Evolutionary conservation across 78 protist species (phyloP).

Genomic region (Planoprotostelium fungivorum): DNA sequence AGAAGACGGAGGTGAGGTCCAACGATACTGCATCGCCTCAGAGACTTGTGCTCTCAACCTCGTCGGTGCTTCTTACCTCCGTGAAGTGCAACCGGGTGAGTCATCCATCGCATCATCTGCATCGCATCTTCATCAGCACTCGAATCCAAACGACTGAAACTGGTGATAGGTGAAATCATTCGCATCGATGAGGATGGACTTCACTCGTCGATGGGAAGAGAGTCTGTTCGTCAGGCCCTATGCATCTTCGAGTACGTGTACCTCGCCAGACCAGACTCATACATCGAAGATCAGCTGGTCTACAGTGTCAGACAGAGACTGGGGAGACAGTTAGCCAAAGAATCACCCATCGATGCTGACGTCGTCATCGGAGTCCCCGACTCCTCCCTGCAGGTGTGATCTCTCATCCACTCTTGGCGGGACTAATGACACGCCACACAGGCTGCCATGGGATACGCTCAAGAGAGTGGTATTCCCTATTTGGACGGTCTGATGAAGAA

Average conservation of each 20-base stretch:
- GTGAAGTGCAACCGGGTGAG: constrained; percentile 54
- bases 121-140: too few relatives aligned
- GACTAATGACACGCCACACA: too few relatives aligned
- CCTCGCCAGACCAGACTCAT: constrained; percentile 58
- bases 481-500: constrained; percentile 51
- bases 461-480: constrained; percentile 34
- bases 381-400: constrained; percentile 40
- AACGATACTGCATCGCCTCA: constrained; percentile 46
- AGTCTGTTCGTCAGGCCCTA: constrained; percentile 19
- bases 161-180: constrained; percentile 26
- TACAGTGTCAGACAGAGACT: constrained; percentile 51
- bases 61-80: constrained; percentile 44
- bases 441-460: constrained; percentile 65
- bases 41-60: constrained; percentile 54
- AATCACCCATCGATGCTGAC: constrained; percentile 28
- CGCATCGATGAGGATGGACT: constrained; percentile 49
- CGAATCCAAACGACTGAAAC: background rate
- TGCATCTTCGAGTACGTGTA: constrained; percentile 65
- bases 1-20: background rate
- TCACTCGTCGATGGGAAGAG: constrained; percentile 37
- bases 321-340: constrained; percentile 57
- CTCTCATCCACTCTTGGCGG: too few relatives aligned
- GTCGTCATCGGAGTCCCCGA: constrained; percentile 67
- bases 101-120: too few relatives aligned
- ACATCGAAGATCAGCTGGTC: constrained; percentile 49